phyloP scores from a whole-genome alignment of 2,329 filamentous ascomycete species.

The Botryotinia globosa region DNA sequence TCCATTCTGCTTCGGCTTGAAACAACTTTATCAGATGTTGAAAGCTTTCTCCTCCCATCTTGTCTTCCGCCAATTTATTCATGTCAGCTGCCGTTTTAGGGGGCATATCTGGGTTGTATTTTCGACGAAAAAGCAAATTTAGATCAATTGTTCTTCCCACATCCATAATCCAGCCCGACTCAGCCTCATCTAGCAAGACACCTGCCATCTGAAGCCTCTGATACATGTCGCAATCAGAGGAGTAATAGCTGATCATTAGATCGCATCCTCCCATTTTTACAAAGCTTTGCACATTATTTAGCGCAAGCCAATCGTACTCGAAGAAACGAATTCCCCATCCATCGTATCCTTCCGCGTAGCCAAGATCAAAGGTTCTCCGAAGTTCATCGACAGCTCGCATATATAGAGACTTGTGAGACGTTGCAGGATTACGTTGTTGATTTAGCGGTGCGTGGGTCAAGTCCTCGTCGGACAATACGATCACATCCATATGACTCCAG shows the following conservation, averaged over 20 bases:
- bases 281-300: conserved; percentile 46
- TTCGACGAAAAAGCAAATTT: conserved; percentile 8
- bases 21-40: conserved; percentile 38
- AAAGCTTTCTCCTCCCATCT: conserved; percentile 28
- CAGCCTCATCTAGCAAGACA: conserved; percentile 42
- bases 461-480: conserved; percentile 46
- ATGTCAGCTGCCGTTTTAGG: conserved; percentile 24
- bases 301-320: conserved; percentile 54
- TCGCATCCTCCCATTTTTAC: conserved; percentile 50
- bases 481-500: conserved; percentile 56
- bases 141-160: conserved; percentile 41
- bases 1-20: conserved; percentile 34
- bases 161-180: conserved; percentile 46
- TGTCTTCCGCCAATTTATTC: background rate
- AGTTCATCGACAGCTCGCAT: conserved; percentile 55
- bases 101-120: background rate
- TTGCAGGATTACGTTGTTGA: conserved; percentile 20
- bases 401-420: conserved; percentile 45
- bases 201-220: conserved; percentile 44
- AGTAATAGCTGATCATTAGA: conserved; percentile 54
- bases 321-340: conserved; percentile 38
- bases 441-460: conserved; percentile 20
- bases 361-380: conserved; percentile 44
- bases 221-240: conserved; percentile 55
- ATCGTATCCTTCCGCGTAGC: background rate